Percentiles rank a stretch among this genome's conserved stretches.
Conservation (phyloP, 495 filamentous ascomycete genomes). For the Penicillium turbatum region DNA sequence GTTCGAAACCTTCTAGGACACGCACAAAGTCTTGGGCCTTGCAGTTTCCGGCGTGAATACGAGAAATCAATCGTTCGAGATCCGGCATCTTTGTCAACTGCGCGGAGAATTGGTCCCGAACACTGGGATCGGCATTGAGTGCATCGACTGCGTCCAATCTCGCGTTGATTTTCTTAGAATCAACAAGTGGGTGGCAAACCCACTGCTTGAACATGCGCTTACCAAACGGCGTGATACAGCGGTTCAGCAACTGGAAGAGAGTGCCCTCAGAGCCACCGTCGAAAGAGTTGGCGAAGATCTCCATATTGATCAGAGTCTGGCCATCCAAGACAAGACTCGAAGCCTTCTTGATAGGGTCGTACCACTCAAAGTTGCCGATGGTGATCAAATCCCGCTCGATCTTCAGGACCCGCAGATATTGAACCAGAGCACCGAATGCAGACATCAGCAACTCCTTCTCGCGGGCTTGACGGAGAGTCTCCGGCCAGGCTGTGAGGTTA, state of each 20-base stretch:
- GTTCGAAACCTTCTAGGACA: slow-evolving; percentile 96
- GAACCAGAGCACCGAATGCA: slow-evolving; percentile 82
- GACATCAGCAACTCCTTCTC: slow-evolving; percentile 87
- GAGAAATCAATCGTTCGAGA: slow-evolving; percentile 88
- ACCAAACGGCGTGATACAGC: slow-evolving; percentile 94
- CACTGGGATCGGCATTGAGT: slow-evolving; percentile 72
- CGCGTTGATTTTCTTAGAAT: slow-evolving; percentile 83
- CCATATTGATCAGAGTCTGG: slow-evolving; percentile 94
- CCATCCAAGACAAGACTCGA: slow-evolving; percentile 92
- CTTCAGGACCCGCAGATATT: slow-evolving; percentile 84
- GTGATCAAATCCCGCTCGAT: slow-evolving; percentile 84
- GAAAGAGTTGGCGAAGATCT: slow-evolving; percentile 91
- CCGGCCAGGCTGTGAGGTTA: slow-evolving; percentile 71
- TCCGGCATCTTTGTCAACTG: slow-evolving; percentile 89
- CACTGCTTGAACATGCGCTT: slow-evolving; percentile 96
- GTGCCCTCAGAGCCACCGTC: slow-evolving; percentile 84
- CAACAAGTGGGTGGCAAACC: slow-evolving; percentile 93
- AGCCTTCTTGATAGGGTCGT: slow-evolving; percentile 90
- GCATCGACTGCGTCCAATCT: slow-evolving; percentile 94
- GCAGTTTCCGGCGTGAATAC: slow-evolving; percentile 87
- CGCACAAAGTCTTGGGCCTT: slow-evolving; percentile 85
- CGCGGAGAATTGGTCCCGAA: slow-evolving; percentile 78
- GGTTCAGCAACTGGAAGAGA: slow-evolving; percentile 83
- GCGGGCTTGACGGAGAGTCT: slow-evolving; percentile 63
- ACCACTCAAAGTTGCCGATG: slow-evolving; percentile 86